phyloP scores from a whole-genome alignment of 2,329 filamentous ascomycete species.

The Teratosphaeria destructans region DNA sequence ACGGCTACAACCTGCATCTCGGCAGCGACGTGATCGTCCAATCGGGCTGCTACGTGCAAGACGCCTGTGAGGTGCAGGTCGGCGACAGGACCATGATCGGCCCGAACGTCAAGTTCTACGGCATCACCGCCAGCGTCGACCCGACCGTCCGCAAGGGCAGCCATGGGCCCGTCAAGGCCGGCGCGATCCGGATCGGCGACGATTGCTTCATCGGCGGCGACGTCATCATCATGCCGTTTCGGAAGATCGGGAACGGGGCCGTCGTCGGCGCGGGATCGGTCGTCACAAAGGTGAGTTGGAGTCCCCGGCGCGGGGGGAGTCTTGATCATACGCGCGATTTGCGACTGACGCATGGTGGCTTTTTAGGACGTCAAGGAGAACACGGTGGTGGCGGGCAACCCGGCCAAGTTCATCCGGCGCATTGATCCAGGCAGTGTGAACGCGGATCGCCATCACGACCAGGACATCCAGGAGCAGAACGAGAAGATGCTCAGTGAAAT shows the following conservation, averaged over 20 bases:
- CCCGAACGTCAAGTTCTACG: conserved; percentile 78
- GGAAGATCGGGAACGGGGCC: conserved; percentile 43
- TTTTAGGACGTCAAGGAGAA: conserved; percentile 36
- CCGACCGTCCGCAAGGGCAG: conserved; percentile 63
- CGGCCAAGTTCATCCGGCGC: conserved; percentile 22
- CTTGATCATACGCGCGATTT: background rate
- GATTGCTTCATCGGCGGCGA: conserved; percentile 57
- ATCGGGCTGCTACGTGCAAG: conserved; percentile 73
- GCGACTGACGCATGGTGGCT: background rate
- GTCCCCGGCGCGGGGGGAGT: background rate
- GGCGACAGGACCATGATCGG: conserved; percentile 62
- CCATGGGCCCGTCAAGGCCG: conserved; percentile 60
- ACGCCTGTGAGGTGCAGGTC: conserved; percentile 74
- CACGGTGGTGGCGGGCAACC: conserved; percentile 39
- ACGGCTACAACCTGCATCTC: conserved; percentile 88
- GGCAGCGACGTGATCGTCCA: conserved; percentile 77
- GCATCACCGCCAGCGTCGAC: conserved; percentile 61
- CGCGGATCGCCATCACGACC: conserved; percentile 11
- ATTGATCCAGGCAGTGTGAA: conserved; percentile 14
- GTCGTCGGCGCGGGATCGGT: conserved; percentile 46
- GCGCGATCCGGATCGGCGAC: conserved; percentile 63
- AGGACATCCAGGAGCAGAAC: conserved; percentile 20
- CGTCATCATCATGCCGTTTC: conserved; percentile 49
- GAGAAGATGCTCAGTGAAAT: conserved; percentile 6
- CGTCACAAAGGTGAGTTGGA: conserved; percentile 40